Conservation (phyloP, 768 basidiomycete species). For the Kwoniella sp. region DNA sequence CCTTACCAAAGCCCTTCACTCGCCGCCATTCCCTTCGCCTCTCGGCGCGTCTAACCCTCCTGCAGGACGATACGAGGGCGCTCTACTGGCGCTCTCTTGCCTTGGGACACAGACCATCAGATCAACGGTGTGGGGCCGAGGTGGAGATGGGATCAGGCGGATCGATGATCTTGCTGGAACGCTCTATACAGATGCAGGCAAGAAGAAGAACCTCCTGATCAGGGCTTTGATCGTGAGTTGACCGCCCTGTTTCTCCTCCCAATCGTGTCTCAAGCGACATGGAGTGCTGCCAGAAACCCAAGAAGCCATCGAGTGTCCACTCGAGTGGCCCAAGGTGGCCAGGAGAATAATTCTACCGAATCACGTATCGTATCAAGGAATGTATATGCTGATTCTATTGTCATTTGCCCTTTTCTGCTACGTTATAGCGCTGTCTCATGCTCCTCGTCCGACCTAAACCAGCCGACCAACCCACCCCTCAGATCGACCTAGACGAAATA, state of each 20-base stretch:
- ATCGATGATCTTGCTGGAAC: constrained; percentile 50
- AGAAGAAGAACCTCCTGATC: constrained; percentile 31
- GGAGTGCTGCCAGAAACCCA: too few species aligned
- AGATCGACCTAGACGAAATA: constrained; percentile 21
- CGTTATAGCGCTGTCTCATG: constrained; percentile 3
- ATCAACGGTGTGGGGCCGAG: constrained; percentile 34
- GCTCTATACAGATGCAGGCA: constrained; percentile 36
- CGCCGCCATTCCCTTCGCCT: constrained; percentile 47
- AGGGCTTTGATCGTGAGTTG: constrained; percentile 38
- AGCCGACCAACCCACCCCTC: constrained; percentile 9
- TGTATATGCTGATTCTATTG: neutral
- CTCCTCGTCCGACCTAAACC: constrained; percentile 30
- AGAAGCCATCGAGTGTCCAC: too few species aligned
- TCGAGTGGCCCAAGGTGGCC: too few species aligned
- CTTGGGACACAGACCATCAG: constrained; percentile 69
- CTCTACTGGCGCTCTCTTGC: constrained; percentile 80
- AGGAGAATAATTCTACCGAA: too few species aligned
- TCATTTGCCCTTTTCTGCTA: too few species aligned
- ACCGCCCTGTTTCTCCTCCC: neutral
- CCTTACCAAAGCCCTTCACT: constrained; percentile 74
- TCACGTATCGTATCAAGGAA: too few species aligned
- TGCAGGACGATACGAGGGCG: constrained; percentile 82
- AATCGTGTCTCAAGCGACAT: too few species aligned
- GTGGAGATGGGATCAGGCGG: constrained; percentile 43
- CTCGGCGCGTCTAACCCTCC: constrained; percentile 42